Evolutionary conservation across 768 basidiomycete species (phyloP), one percentile per base, ranked within the genome.

Genomic region (Agaricus subrufescens): DNA sequence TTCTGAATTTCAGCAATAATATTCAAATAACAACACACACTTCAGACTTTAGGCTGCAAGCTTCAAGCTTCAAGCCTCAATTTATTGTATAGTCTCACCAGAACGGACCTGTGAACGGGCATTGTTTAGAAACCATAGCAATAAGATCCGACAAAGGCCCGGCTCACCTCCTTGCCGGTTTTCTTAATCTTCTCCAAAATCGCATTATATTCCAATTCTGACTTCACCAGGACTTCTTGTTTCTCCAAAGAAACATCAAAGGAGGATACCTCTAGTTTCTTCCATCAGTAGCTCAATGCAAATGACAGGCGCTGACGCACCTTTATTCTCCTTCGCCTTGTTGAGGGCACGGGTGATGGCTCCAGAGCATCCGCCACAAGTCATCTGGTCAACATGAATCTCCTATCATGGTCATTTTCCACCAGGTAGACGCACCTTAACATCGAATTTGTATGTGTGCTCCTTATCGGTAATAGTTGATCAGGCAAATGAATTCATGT

Each of bases 101-200:
- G 85, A 86, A n/a, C 65, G 62, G 54, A 70, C 63, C 69, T 70
- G 45, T 48, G 23, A 27, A 29, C 12, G 11, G 34, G 19, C 42
- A 12, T 30, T 8, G 12, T 4, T 46, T 27, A 19, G 12, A 29
- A 11, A 14, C 10, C 46, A 29, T 9, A 3, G 19, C 12, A 42
- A 29, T 31, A n/a, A 23, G 30, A 7, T 30, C 31, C 30, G 25
- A 1, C 26, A 14, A 25, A 7, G 5, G 25, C 15, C 25, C 29
- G 25, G 66, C 73, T 3, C 51, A 91, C 92, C 86, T 90, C 81
- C 72, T 94, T 94, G 60, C 94, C 94, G 9, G 93, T 96, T 82
- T 94, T 95, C 79, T 83, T 82, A 66, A 96, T 91, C 75, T 78
- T 89, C 51, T 73, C 84, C 11, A 82, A 70, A 46, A 93, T 74